Conservation (phyloP, 768 basidiomycete species). For the Boletus bicolor region DNA sequence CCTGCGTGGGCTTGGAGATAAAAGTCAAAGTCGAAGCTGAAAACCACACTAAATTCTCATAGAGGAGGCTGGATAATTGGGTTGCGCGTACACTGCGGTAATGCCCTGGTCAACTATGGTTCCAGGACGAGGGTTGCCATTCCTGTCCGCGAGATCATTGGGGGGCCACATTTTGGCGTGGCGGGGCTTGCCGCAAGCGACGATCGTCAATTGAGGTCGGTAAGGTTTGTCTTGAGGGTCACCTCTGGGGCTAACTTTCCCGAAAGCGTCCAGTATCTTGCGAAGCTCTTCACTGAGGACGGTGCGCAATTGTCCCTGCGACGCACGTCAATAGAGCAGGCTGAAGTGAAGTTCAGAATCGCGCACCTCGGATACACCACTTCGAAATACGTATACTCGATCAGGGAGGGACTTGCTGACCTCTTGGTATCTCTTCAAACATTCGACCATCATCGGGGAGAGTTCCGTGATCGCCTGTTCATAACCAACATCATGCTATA, state of each 20-base stretch:
- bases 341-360: neutral
- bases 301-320: constrained; percentile 67
- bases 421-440: constrained; percentile 54
- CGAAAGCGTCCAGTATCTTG: constrained; percentile 59
- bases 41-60: neutral
- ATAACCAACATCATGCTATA: neutral
- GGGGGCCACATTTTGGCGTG: constrained; percentile 59
- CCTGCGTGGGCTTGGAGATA: constrained; percentile 75
- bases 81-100: constrained; percentile 55
- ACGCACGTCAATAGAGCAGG: neutral
- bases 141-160: constrained; percentile 47
- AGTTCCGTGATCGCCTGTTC: constrained; percentile 71
- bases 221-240: constrained; percentile 46
- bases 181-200: constrained; percentile 77
- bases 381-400: constrained; percentile 70
- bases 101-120: constrained; percentile 80
- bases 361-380: constrained; percentile 77
- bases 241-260: constrained; percentile 41
- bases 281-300: constrained; percentile 62
- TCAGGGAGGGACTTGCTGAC: constrained; percentile 60
- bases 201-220: constrained; percentile 61
- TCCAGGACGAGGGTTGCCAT: constrained; percentile 77
- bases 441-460: constrained; percentile 64
- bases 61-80: neutral
- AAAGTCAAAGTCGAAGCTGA: constrained; percentile 62